These are phyloP conservation scores for Escallonia rubra DNA, from an alignment of 129 eudicot genomes.

Conservation along the genomic window DNA sequence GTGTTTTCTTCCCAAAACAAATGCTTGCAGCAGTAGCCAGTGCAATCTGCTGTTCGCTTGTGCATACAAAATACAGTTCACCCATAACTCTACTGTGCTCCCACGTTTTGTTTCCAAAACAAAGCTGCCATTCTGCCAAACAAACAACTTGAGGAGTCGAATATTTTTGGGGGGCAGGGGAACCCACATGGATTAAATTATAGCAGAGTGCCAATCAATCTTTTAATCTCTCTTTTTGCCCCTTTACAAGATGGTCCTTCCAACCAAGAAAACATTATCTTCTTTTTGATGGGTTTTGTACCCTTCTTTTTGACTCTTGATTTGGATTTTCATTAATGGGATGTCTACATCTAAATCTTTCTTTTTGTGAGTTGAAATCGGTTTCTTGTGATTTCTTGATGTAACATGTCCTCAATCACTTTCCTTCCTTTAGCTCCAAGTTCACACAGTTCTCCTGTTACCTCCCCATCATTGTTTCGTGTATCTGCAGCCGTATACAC, in stretches of 20 bases:
- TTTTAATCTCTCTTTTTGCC: background rate
- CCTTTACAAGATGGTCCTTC: background rate
- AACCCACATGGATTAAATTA: background rate
- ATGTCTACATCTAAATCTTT: slow-evolving; percentile 24
- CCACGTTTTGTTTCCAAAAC: background rate
- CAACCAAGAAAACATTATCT: slow-evolving; percentile 16
- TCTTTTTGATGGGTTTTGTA: background rate
- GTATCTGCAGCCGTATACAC: background rate
- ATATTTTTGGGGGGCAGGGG: slow-evolving; percentile 4
- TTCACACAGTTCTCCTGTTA: background rate
- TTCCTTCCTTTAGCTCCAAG: background rate
- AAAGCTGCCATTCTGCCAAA: background rate
- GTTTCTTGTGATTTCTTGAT: slow-evolving; percentile 17
- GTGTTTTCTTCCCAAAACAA: too few relatives aligned
- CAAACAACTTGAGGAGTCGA: background rate
- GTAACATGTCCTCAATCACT: slow-evolving; percentile 16
- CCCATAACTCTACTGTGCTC: background rate
- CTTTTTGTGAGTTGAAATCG: slow-evolving; percentile 15
- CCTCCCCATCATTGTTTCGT: background rate
- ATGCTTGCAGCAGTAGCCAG: too few relatives aligned
- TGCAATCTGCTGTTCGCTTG: background rate
- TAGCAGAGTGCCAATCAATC: background rate
- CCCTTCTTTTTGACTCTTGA: slow-evolving; percentile 12
- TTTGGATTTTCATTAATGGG: slow-evolving; percentile 8
- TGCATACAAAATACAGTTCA: background rate